These are phyloP conservation scores for Cryptomeria japonica DNA, from an alignment of 75 land plant genomes.

Conservation along the genomic window DNA sequence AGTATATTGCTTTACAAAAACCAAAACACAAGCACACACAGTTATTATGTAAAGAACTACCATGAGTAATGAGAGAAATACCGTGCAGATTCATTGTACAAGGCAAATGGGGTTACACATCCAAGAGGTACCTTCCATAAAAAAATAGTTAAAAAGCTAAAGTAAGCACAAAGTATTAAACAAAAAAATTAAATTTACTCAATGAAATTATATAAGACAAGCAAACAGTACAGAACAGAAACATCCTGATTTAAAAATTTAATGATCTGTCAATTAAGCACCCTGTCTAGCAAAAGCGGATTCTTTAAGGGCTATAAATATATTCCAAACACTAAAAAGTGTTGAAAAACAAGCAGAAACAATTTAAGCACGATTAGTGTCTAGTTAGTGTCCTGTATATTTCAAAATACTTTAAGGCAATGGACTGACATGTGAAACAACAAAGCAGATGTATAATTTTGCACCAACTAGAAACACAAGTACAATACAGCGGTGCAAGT, in stretches of 20 bases:
- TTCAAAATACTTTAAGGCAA: background rate
- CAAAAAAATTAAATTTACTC: background rate
- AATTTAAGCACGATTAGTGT: background rate
- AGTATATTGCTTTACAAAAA: background rate
- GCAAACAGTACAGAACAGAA: background rate
- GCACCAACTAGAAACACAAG: background rate
- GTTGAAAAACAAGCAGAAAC: background rate
- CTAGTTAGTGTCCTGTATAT: background rate
- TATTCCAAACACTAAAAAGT: background rate
- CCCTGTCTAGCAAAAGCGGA: background rate
- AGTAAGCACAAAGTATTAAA: background rate
- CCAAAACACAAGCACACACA: background rate
- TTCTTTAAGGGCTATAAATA: background rate
- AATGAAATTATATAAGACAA: background rate
- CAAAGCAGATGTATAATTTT: background rate
- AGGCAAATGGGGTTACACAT: constrained; percentile 89
- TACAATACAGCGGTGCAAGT: background rate
- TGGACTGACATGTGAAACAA: background rate
- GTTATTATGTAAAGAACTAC: background rate
- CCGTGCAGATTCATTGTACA: constrained; percentile 85
- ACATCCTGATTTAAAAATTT: background rate
- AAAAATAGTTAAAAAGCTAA: constrained; percentile 6
- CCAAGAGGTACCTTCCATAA: constrained; percentile 73
- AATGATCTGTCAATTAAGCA: background rate
- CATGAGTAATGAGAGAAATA: constrained; percentile 18